Percentiles rank a stretch among this genome's conserved stretches.
Evolutionary conservation across 306 rosid genomes (phyloP).

Genomic region (Nissolia schottii): DNA sequence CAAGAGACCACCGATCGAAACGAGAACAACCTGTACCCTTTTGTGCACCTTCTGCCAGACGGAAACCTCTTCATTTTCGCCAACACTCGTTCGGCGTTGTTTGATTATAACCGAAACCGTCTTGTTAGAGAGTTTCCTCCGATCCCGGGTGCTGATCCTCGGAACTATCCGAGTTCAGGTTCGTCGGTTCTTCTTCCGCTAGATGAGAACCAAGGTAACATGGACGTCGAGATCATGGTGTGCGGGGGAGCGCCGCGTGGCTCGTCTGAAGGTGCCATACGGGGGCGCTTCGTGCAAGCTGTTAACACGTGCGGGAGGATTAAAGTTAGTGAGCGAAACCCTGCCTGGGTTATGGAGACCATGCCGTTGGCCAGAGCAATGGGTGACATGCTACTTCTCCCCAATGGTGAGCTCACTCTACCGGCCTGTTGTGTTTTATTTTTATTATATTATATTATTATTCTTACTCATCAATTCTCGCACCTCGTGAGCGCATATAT

Average conservation of each 20-base stretch:
- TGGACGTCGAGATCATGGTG: slow-evolving; percentile 48
- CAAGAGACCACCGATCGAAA: slow-evolving; percentile 41
- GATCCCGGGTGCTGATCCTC: slow-evolving; percentile 60
- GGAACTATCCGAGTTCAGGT: slow-evolving; percentile 78
- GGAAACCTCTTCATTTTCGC: slow-evolving; percentile 86
- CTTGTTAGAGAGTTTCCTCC: slow-evolving; percentile 54
- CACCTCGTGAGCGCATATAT: too few species aligned
- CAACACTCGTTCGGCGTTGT: slow-evolving; percentile 49
- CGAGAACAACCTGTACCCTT: slow-evolving; percentile 82
- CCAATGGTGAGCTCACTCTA: slow-evolving; percentile 62
- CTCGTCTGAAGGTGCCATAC: slow-evolving; percentile 18
- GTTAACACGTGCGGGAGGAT: slow-evolving; percentile 53
- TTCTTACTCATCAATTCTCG: too few species aligned
- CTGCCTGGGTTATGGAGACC: slow-evolving; percentile 58
- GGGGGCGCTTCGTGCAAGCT: slow-evolving; percentile 33
- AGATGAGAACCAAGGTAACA: slow-evolving; percentile 31
- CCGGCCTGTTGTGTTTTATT: too few species aligned
- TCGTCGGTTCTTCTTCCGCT: slow-evolving; percentile 78
- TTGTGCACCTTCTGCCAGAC: slow-evolving; percentile 69
- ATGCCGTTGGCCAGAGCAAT: slow-evolving; percentile 70
- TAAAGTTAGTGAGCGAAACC: slow-evolving; percentile 34
- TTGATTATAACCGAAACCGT: slow-evolving; percentile 45
- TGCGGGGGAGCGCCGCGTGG: slow-evolving; percentile 71
- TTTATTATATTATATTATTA: too few species aligned
- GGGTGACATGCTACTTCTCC: slow-evolving; percentile 74